These are phyloP conservation scores for Rubia yunnanensis DNA, from an alignment of 257 asterid species.

Conservation along the genomic window DNA sequence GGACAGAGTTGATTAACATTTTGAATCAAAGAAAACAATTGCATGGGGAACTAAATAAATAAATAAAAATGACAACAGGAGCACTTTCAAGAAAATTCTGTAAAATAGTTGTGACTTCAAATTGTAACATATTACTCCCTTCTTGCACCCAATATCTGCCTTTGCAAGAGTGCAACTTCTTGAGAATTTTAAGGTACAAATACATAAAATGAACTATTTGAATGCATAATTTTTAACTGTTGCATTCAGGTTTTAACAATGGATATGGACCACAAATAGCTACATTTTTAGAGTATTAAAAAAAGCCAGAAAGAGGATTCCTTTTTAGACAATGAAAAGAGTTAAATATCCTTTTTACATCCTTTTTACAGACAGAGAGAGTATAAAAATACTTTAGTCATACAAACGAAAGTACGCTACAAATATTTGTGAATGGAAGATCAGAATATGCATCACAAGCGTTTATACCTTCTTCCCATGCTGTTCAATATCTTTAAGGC, in stretches of 20 bases:
- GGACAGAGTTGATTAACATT: background rate
- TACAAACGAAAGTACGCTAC: background rate
- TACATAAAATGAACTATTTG: background rate
- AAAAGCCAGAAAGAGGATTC: background rate
- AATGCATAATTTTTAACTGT: background rate
- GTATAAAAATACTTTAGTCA: background rate
- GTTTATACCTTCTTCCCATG: conserved; percentile 22
- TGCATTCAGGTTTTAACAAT: background rate
- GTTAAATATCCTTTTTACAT: background rate
- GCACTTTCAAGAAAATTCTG: background rate
- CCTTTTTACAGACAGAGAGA: background rate
- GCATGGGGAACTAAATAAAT: background rate
- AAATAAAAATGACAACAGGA: background rate
- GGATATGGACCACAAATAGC: background rate
- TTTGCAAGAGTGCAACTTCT: background rate
- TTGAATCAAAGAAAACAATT: background rate
- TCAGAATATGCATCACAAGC: background rate
- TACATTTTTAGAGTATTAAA: background rate
- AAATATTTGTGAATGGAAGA: background rate
- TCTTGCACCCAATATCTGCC: background rate
- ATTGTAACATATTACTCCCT: background rate
- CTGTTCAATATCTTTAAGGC: conserved; percentile 19
- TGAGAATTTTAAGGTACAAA: background rate
- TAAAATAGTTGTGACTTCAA: background rate
- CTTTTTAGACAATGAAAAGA: background rate